Percentiles rank a stretch among this genome's conserved stretches.
phyloP scores from a whole-genome alignment of 2,329 filamentous ascomycete species.

The Sporothrix luriei region DNA sequence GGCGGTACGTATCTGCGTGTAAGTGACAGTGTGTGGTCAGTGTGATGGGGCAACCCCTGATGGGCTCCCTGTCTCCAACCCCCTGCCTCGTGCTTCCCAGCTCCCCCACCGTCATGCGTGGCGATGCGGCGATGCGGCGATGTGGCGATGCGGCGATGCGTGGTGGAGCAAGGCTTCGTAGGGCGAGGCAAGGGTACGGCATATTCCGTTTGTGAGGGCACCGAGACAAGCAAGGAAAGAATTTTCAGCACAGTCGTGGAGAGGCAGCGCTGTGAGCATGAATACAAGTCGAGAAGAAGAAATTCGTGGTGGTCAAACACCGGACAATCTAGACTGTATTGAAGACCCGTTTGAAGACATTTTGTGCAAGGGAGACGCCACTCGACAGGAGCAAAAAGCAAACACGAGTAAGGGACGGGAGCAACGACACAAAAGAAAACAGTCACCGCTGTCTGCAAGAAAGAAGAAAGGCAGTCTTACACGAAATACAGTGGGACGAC shows the following conservation, averaged over 20 bases:
- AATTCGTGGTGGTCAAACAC: too few species aligned
- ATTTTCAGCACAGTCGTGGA: too few species aligned
- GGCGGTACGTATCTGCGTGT: neutral
- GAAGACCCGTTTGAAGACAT: too few species aligned
- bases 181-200: neutral
- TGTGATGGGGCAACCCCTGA: too few species aligned
- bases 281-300: too few species aligned
- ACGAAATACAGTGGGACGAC: neutral
- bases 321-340: too few species aligned
- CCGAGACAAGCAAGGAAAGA: too few species aligned
- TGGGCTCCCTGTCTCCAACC: neutral
- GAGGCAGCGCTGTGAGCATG: too few species aligned
- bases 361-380: too few species aligned
- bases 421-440: neutral
- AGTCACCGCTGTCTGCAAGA: slow-evolving; percentile 11
- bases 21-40: neutral
- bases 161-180: slow-evolving; percentile 3
- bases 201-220: neutral
- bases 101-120: slow-evolving; percentile 21
- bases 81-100: slow-evolving; percentile 4
- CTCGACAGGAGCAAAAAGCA: too few species aligned
- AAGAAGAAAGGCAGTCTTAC: neutral
- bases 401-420: neutral
- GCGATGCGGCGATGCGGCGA: too few species aligned
- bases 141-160: too few species aligned